Conservation (phyloP, 768 basidiomycete genomes). For the Trametes meyenii region DNA sequence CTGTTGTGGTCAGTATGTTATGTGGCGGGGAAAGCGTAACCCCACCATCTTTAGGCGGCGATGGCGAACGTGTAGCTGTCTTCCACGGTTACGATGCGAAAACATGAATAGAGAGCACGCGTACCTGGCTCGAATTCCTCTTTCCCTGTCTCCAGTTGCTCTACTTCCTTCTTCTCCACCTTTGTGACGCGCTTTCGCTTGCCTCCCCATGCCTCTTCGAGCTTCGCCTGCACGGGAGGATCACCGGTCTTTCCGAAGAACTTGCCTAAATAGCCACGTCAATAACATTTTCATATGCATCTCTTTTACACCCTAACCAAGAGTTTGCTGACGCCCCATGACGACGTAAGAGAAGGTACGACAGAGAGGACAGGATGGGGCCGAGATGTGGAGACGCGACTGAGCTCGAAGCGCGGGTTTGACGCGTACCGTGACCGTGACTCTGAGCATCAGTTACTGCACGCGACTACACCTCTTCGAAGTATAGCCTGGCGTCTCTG, state of each 20-base stretch:
- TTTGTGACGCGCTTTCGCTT: conserved; percentile 42
- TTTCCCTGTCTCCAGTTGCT: conserved; percentile 22
- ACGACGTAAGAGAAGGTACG: conserved; percentile 13
- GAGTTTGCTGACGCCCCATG: conserved; percentile 77
- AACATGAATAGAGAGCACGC: not conserved
- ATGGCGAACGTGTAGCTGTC: not conserved
- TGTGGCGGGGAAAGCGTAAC: not conserved
- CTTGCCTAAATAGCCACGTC: conserved; percentile 50
- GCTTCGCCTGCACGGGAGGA: conserved; percentile 77
- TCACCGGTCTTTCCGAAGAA: conserved; percentile 78
- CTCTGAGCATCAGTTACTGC: conserved; percentile 28
- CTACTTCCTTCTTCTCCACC: conserved; percentile 27
- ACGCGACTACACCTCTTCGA: conserved; percentile 15
- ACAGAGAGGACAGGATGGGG: conserved; percentile 11
- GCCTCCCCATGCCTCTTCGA: conserved; percentile 73
- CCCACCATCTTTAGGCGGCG: conserved; percentile 7
- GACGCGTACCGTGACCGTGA: conserved; percentile 34
- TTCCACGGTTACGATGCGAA: not conserved
- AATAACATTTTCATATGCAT: not conserved
- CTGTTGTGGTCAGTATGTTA: not conserved
- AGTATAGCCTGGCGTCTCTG: not conserved
- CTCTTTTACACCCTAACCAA: conserved; percentile 46
- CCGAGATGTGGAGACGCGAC: conserved; percentile 21
- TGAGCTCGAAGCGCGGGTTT: conserved; percentile 16
- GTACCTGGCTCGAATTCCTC: not conserved